A percentile compares a stretch with the other conserved stretches of the same genome.
Evolutionary conservation across 441 rosid species (phyloP).

Genomic region (Gossypium gossypioides): DNA sequence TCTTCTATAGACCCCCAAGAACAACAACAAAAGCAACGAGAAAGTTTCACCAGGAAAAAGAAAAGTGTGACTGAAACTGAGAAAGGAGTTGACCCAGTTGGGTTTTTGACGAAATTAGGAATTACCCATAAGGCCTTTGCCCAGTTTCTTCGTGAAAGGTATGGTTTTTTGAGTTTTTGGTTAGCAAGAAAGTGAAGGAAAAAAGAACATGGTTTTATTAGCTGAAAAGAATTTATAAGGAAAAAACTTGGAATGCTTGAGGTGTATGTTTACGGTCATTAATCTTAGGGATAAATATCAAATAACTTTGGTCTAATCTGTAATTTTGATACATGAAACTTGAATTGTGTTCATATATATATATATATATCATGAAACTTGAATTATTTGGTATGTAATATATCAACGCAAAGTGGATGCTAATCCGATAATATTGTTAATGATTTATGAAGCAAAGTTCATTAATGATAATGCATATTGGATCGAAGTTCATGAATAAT

Average conservation of each 20-base stretch:
- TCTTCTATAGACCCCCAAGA: constrained; percentile 31
- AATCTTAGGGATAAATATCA: background rate
- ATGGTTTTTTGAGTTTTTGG: background rate
- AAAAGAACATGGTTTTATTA: background rate
- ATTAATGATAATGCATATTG: no score
- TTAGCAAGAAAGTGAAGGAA: background rate
- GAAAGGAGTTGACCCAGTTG: constrained; percentile 51
- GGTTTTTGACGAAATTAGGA: constrained; percentile 60
- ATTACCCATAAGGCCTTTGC: constrained; percentile 69
- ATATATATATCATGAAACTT: no score
- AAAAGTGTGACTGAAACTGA: constrained; percentile 27
- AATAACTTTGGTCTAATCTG: no score
- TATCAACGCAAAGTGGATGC: no score
- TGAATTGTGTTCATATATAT: no score
- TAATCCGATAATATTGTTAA: no score
- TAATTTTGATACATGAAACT: no score
- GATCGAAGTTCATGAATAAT: no score
- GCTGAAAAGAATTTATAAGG: background rate
- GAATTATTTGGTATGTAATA: no score
- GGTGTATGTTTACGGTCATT: background rate
- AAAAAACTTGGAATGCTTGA: constrained; percentile 8
- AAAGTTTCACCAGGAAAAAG: constrained; percentile 24
- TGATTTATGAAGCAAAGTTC: no score
- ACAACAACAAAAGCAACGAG: constrained; percentile 1
- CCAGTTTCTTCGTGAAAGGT: constrained; percentile 94